Evolutionary conservation across 257 asterid species (phyloP).

Genomic region (Anisodus tanguticus): DNA sequence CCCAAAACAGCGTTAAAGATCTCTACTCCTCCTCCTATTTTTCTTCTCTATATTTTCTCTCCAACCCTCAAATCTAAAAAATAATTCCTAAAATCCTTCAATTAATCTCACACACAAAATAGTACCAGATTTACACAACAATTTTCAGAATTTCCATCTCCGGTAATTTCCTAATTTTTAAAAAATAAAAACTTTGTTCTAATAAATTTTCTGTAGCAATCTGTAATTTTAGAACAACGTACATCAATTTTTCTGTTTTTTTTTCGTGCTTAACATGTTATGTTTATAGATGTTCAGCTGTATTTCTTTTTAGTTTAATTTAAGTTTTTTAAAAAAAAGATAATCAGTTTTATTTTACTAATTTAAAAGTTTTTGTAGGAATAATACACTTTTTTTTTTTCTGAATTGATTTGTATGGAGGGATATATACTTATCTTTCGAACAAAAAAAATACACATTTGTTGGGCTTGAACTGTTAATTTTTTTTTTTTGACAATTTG

Average conservation of each 20-base stretch:
- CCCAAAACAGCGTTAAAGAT: slow-evolving; percentile 77
- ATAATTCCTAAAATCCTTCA: slow-evolving; percentile 33
- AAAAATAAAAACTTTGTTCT: not conserved
- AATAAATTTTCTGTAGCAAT: not conserved
- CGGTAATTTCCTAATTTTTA: not conserved
- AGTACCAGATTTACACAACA: not conserved
- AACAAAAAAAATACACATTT: too few species aligned
- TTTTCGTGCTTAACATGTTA: not conserved
- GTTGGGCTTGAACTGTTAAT: not conserved
- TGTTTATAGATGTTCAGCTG: not conserved
- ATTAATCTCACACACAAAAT: not conserved
- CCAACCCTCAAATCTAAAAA: slow-evolving; percentile 44
- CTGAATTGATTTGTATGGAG: not conserved
- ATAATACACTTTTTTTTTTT: not conserved
- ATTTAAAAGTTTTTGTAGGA: not conserved
- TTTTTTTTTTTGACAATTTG: not conserved
- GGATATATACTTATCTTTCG: not conserved
- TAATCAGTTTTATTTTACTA: not conserved
- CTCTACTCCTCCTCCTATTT: slow-evolving; percentile 38
- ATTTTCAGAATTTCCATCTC: not conserved
- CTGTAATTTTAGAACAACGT: not conserved
- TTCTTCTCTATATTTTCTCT: slow-evolving; percentile 55
- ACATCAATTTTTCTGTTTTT: not conserved
- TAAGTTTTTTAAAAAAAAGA: not conserved
- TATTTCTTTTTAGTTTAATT: not conserved